phyloP scores from a whole-genome alignment of 73 alveolate genomes.

The Paramecium sonneborni region DNA sequence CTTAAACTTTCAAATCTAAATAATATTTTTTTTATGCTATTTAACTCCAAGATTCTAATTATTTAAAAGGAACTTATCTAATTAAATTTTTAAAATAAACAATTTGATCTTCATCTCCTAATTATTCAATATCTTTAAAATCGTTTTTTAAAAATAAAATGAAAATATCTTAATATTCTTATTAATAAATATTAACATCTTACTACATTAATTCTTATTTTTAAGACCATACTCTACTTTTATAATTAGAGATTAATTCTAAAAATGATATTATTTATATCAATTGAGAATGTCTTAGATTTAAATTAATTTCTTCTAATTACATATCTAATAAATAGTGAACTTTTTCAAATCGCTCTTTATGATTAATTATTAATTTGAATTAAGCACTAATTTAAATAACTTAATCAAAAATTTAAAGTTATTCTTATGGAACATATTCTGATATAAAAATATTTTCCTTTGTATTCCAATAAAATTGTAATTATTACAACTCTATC shows the following conservation, averaged over 20 bases:
- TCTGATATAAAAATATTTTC: conserved; percentile 6
- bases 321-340: neutral
- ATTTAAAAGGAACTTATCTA: neutral
- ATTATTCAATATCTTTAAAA: neutral
- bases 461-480: conserved; percentile 66
- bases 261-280: neutral
- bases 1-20: neutral
- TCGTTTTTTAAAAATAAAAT: neutral
- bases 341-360: conserved; percentile 22
- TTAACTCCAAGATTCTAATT: neutral
- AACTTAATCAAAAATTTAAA: neutral
- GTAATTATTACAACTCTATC: conserved; percentile 52
- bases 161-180: neutral
- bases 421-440: conserved; percentile 6
- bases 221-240: conserved; percentile 12
- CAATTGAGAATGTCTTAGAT: neutral
- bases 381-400: conserved; percentile 34
- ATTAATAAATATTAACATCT: neutral
- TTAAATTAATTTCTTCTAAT: neutral
- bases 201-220: neutral
- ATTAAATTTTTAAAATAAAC: neutral
- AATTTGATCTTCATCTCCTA: neutral
- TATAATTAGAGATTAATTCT: neutral
- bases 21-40: neutral
- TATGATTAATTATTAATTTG: neutral